Evolutionary conservation across 2,329 filamentous ascomycete genomes (phyloP).

Genomic region (Aspergillus aculeatinus): DNA sequence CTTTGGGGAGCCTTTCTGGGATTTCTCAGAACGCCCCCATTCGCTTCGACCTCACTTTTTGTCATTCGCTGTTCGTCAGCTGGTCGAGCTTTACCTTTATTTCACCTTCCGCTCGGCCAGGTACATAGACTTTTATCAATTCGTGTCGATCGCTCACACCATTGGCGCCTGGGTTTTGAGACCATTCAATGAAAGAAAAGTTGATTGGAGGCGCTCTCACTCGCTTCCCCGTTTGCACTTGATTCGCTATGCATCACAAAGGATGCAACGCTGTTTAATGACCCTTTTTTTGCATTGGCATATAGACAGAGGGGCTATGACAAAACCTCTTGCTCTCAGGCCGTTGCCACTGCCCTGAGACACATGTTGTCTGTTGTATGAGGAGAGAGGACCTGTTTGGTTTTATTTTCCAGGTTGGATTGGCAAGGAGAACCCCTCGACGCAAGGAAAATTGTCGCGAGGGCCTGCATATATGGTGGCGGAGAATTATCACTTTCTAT

Average conservation of each 20-base stretch:
- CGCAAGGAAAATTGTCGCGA: background rate
- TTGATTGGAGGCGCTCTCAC: constrained; percentile 27
- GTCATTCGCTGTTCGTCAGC: constrained; percentile 35
- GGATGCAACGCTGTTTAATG: constrained; percentile 29
- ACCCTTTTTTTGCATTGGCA: constrained; percentile 33
- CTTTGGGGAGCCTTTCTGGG: constrained; percentile 32
- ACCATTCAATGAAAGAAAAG: constrained; percentile 28
- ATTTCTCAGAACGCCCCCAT: constrained; percentile 19
- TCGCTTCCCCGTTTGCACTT: constrained; percentile 34
- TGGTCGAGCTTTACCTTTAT: constrained; percentile 32
- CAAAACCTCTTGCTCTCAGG: constrained; percentile 12
- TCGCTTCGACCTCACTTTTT: constrained; percentile 31
- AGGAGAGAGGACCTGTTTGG: background rate
- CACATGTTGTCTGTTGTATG: constrained; percentile 1
- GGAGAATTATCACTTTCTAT: background rate
- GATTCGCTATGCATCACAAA: constrained; percentile 41
- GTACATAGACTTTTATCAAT: constrained; percentile 33
- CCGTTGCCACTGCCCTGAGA: constrained; percentile 7
- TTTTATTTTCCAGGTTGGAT: background rate
- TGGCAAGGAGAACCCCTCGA: background rate
- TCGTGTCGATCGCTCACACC: constrained; percentile 43
- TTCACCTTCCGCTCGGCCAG: constrained; percentile 29
- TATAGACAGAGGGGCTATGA: constrained; percentile 28
- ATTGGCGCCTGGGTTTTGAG: constrained; percentile 36
- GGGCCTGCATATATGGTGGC: background rate